Evolutionary conservation across 257 asterid species (phyloP), one percentile per base, ranked within the genome.

Genomic region (Salvia hispanica): DNA sequence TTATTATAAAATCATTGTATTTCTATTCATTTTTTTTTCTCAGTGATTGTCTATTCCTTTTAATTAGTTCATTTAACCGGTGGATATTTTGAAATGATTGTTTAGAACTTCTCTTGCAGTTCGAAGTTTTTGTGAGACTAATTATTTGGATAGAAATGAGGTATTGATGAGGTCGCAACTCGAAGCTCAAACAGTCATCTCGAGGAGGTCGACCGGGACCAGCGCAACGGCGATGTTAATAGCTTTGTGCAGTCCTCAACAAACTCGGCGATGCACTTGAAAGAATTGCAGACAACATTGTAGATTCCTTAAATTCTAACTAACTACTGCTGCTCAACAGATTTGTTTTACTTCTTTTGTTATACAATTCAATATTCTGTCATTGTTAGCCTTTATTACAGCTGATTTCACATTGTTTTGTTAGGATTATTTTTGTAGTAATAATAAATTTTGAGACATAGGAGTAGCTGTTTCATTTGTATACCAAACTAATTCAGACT

Each of bases 201-300:
- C 40, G 74, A 80, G 72, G 74, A 80, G 72, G 59, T 85, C 80
- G 97, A 88, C 9, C 73, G 91, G 72, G 96, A 90, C 80, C 95
- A 88, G 72, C 86, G 89, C 6, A 84, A 81, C 57, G 89, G 79
- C 43, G 88, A 90, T 16, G 87, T 78, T 21, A 77, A 78, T 70
- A 83, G 85, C 82, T 77, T 93, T 51, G 72, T 86, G 34, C 84
- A 5, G 96, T 85, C 46, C 89, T 93, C 44, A 75, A 82, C 59
- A 93, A 90, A 78, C 79, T 93, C 40, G 90, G 95, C 1, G 95
- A 88, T 76, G 92, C 96, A 3, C 52, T 93, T 83, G 96, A 87
- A 64, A 83, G 83, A 82, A 88, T 93, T 74, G 97, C 97, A 0
- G 95, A 93, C 75, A 93, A 86, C 31, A 73, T 72, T 92, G 73